Conservation (phyloP, 306 rosid species). For the Inga leiocalycina region DNA sequence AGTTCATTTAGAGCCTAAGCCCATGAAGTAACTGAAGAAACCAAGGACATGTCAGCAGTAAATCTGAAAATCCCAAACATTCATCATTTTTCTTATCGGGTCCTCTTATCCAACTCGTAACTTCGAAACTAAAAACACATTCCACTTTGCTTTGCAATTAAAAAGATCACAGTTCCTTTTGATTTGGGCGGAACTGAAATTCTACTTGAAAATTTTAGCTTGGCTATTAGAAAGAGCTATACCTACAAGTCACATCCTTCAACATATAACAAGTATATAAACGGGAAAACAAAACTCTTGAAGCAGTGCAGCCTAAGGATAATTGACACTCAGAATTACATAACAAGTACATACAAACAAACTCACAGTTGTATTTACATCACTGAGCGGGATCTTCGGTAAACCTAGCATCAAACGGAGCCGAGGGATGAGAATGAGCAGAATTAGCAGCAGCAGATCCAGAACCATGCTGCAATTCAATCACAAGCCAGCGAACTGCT, state of each 20-base stretch:
- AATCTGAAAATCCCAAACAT: background rate
- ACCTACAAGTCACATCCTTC: constrained; percentile 26
- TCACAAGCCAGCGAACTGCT: constrained; percentile 48
- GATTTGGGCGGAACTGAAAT: background rate
- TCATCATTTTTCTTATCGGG: background rate
- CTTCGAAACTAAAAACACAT: background rate
- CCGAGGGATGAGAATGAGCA: constrained; percentile 50
- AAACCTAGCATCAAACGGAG: constrained; percentile 75
- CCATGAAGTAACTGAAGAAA: background rate
- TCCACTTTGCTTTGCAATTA: background rate
- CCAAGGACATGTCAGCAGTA: background rate
- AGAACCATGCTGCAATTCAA: constrained; percentile 25
- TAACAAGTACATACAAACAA: background rate
- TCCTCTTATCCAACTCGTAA: background rate
- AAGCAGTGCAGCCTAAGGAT: background rate
- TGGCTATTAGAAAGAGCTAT: background rate
- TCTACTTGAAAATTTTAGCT: background rate
- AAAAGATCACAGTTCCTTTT: background rate
- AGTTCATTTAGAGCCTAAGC: too few species aligned
- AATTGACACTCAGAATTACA: background rate
- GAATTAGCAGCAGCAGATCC: constrained; percentile 53
- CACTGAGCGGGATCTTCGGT: constrained; percentile 73
- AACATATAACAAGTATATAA: background rate
- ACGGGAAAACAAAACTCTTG: background rate
- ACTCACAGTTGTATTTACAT: constrained; percentile 22